Base-by-base conservation (phyloP, 345 rosid genomes). In the Eutrema heterophyllum region DNA sequence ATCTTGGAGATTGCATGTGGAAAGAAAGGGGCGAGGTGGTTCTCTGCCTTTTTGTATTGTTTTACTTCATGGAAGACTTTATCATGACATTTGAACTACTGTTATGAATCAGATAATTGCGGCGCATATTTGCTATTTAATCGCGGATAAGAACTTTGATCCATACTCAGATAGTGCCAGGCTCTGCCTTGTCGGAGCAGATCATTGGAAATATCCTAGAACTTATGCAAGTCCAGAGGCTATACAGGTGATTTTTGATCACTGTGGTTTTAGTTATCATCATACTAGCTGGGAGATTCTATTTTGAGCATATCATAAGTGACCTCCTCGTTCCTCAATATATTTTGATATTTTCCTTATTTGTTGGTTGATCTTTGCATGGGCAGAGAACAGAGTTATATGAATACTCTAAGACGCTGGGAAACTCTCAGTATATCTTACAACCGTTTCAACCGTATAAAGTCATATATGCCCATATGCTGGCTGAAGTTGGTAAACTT, bases 1-100 rank as follows among this genome's bases (percentile, higher is more conserved):
- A 96, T 76, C 97, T 96, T 27, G 99, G 99, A 54, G 99, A 96
- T 87, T 85, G 94, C 86, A 64, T 96, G 66, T 96, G 97, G 99
- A 96, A 85, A 87, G 99, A 96, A 61, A 86, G 89, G 80, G 86
- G 97, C 77, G 97, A 92, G 98, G 99, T 96, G 33, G 74, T 62
- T 68, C 57, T 75, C 57, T 55, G 33, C 59, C 74, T 51, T 76
- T 49, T 51, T 54, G 35, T 43, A 39, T 75, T 40, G 44, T 9
- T 30, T 65, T 29, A 68, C 54, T 41, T 52, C 54, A n/a, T 65
- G 44, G 26, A 14, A 49, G 43, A 62, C 68, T 69, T 13, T 53
- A 66, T 72, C 75, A 18, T 78, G 52, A 80, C 70, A 61, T 76
- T 80, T 58, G 69, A 69, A 43, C 26, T 59, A 70, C 68, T 52